Evolutionary conservation across 2,329 filamentous ascomycete genomes (phyloP), one percentile per base, ranked within the genome.

Genomic region (Stagonosporopsis vannaccii): DNA sequence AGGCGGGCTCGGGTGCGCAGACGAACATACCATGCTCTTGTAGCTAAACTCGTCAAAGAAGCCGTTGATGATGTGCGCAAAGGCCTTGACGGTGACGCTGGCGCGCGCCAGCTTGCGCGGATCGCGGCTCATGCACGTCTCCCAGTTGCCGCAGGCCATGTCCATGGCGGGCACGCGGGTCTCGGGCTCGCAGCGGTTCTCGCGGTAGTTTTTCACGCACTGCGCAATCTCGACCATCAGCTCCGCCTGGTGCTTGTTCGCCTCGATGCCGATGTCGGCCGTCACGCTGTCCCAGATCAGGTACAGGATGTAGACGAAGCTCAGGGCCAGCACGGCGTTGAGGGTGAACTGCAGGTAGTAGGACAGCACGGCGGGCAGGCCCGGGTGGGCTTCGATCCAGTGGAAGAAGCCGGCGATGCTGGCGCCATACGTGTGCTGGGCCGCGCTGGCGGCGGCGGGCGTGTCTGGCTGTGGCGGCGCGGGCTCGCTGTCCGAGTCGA

Each of bases 1-100:
- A 17, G 9, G n/a, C n/a, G n/a, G n/a, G n/a, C n/a, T n/a, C n/a
- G n/a, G n/a, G n/a, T n/a, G n/a, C n/a, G n/a, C n/a, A n/a, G n/a
- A n/a, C n/a, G n/a, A 41, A 68, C 54, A 60, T 81, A 87, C 85
- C 82, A 90, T 88, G 11, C 87, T 85, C 76, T 97, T 97, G 76
- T 91, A 89, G 61, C 90, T 92, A 75, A 98, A 93, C 6, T 91
- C 88, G 67, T 96, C 92, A 4, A 96, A 88, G 74, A 98, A 97
- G 68, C 90, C 89, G 73, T 98, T 97, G 76, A 98, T 89, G 36
- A 99, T 96, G 70, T 92, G 87, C 0, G 94, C 94, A 71, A 97
- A 90, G 23, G 93, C 95, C 70, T 91, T 89, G 5, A 92, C 93
- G 17, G 90, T 91, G 35, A 97, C 87, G 68, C 88, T 89, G 37